Percentiles rank a stretch among this genome's conserved stretches.
phyloP scores from a whole-genome alignment of 148 eudicot genomes.

The Cornus suecica region DNA sequence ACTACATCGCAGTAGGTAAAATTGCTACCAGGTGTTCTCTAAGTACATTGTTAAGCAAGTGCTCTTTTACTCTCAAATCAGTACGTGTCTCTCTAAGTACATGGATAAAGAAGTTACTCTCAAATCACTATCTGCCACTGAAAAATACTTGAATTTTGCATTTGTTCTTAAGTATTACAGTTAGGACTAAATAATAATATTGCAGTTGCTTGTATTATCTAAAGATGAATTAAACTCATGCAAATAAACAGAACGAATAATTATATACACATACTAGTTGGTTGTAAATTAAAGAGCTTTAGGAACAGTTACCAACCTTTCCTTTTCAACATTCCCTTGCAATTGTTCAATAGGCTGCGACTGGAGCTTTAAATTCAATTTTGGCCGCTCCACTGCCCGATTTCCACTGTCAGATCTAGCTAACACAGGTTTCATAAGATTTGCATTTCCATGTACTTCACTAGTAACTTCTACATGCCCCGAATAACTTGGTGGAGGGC shows the following conservation, averaged over 20 bases:
- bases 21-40: background rate
- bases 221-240: background rate
- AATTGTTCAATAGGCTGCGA: constrained; percentile 51
- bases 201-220: background rate
- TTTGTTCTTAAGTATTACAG: background rate
- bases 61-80: too few relatives aligned
- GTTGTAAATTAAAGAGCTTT: background rate
- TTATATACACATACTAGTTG: background rate
- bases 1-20: background rate
- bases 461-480: constrained; percentile 27
- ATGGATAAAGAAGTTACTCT: background rate
- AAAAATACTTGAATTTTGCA: background rate
- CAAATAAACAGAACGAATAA: background rate
- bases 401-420: constrained; percentile 37
- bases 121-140: background rate
- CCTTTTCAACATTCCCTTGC: constrained; percentile 35
- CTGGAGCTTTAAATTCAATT: constrained; percentile 75
- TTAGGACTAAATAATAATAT: background rate
- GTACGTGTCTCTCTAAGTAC: background rate
- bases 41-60: background rate
- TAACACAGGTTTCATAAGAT: constrained; percentile 27
- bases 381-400: constrained; percentile 65
- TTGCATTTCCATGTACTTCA: constrained; percentile 31
- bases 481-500: constrained; percentile 32
- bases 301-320: constrained; percentile 42